Evolutionary conservation across 2,329 filamentous ascomycete species (phyloP), one percentile per base, ranked within the genome.

Genomic region (Kalmusia sp.): DNA sequence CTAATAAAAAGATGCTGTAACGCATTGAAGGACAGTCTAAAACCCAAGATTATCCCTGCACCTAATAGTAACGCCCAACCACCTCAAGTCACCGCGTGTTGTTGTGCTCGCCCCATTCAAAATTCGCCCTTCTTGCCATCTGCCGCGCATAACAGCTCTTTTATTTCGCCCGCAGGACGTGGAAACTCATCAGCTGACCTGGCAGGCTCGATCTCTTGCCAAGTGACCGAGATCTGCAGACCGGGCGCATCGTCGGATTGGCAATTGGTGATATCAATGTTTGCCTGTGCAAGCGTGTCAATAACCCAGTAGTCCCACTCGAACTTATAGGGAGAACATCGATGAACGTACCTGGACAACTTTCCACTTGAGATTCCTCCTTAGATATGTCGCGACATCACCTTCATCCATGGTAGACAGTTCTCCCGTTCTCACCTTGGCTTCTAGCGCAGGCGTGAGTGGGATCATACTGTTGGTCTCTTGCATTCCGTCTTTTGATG

Each of bases 381-480:
- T 57, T 33, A 70, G 41, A 58, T 67, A 71, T 28, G 33, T 15
- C 15, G 31, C 53, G 1, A 72, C 65, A 9, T 53, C 50, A 6
- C 51, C 43, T 39, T 69, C 63, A 1, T 60, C 49, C 51, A 72
- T 46, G 46, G 58, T 61, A 19, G 41, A 27, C 19, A 82, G 51
- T n/a, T 74, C 62, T 2, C 70, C 72, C 8, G 41, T 51, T 24
- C 63, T 48, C 6, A 72, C 59, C 19, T 73, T 71, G 1, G 68
- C 65, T 8, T 77, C 62, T 12, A 83, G 60, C 5, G 70, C 69
- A 8, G 68, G 70, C 1, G 78, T 83, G 22, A 83, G 53, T 2
- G 79, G 78, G 6, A 83, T 70, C 0, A 75, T 72, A 2, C 76
- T 79, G 4, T 76, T 72, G 0, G 52, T 55, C 39, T 61, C 34